Conservation (phyloP, 1,284 basidiomycete genomes). For the Fomitopsis palustris region DNA sequence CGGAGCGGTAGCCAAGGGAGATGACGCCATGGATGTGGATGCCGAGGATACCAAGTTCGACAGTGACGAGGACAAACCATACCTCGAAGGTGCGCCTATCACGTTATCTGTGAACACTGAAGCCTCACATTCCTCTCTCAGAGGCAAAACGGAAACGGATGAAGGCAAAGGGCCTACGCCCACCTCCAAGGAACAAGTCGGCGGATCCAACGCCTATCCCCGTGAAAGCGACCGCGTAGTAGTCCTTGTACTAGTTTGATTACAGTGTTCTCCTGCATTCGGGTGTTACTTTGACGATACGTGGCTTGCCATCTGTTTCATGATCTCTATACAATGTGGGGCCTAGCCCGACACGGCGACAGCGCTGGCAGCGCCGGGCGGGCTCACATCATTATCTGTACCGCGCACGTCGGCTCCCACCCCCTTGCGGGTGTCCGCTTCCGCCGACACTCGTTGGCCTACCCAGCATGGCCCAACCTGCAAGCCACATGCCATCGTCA, state of each 20-base stretch:
- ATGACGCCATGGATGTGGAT: slow-evolving; percentile 27
- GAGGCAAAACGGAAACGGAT: slow-evolving; percentile 68
- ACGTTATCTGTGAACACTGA: slow-evolving; percentile 7
- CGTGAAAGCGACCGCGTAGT: slow-evolving; percentile 20
- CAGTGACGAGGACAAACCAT: slow-evolving; percentile 65
- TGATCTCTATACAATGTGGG: not conserved
- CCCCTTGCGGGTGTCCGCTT: not conserved
- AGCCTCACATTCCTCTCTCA: slow-evolving; percentile 26
- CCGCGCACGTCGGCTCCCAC: not conserved
- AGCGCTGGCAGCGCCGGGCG: no score
- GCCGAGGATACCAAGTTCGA: slow-evolving; percentile 46
- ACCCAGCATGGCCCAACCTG: not conserved
- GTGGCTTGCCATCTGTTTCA: not conserved
- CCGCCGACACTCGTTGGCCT: not conserved
- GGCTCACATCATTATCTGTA: no score
- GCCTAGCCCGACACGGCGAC: not conserved
- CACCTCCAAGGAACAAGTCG: slow-evolving; percentile 42
- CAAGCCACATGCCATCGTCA: not conserved
- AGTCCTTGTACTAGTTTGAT: not conserved
- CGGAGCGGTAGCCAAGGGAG: slow-evolving; percentile 22
- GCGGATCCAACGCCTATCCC: slow-evolving; percentile 15
- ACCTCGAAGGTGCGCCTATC: slow-evolving; percentile 59
- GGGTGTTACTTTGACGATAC: not conserved
- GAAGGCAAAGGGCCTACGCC: slow-evolving; percentile 72
- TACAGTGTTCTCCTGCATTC: not conserved